phyloP scores from a whole-genome alignment of 2,329 filamentous ascomycete species.

The Calonectria pseudoturangicola region DNA sequence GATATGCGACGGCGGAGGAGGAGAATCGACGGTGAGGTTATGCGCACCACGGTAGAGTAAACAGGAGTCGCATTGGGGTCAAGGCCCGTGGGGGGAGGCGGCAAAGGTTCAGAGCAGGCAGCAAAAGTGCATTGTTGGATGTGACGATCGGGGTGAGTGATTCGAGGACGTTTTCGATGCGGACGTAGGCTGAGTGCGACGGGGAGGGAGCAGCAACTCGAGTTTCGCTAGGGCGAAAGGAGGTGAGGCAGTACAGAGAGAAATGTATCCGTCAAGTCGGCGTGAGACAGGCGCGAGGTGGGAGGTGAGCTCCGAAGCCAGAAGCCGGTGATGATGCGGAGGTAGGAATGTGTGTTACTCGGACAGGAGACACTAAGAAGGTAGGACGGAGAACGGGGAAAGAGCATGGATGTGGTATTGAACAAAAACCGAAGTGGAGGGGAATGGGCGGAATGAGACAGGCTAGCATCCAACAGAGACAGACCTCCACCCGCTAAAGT shows the following conservation, averaged over 20 bases:
- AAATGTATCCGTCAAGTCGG: background rate
- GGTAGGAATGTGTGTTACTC: constrained; percentile 27
- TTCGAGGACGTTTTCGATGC: constrained; percentile 38
- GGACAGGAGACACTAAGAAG: constrained; percentile 20
- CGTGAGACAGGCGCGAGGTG: constrained; percentile 37
- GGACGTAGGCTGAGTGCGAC: constrained; percentile 11
- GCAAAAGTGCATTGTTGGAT: constrained; percentile 48
- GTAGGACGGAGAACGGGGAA: constrained; percentile 32
- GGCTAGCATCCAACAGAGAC: constrained; percentile 24
- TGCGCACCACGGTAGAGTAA: constrained; percentile 49
- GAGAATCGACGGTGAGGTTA: constrained; percentile 42
- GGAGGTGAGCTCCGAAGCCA: constrained; percentile 41
- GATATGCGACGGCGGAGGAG: constrained; percentile 41
- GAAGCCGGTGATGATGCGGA: constrained; percentile 9
- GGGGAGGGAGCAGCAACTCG: background rate
- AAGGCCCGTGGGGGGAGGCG: constrained; percentile 29
- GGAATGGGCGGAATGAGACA: constrained; percentile 24
- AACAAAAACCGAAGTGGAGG: constrained; percentile 24
- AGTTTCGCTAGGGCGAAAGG: background rate
- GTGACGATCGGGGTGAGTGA: background rate
- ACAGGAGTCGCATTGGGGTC: constrained; percentile 51
- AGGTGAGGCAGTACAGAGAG: background rate
- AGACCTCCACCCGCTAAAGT: constrained; percentile 16
- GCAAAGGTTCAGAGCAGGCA: constrained; percentile 45
- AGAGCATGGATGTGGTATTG: constrained; percentile 32